Evolutionary conservation across 768 basidiomycete genomes (phyloP).

Genomic region (Imleria badia): DNA sequence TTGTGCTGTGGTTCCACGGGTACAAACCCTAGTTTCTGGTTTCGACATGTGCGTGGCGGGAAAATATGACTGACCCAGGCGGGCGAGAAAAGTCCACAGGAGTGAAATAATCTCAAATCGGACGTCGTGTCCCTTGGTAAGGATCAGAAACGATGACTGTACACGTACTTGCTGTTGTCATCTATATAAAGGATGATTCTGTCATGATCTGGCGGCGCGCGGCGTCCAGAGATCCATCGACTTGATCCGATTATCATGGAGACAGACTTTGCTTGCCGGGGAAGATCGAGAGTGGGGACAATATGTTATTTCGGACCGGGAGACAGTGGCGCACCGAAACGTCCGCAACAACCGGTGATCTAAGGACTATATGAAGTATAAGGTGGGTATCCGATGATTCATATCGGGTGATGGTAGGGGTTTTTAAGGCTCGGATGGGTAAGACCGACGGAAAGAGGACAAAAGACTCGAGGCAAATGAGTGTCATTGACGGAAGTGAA

Average conservation of each 20-base stretch:
- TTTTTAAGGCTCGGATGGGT: neutral
- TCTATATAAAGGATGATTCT: neutral
- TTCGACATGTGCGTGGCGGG: neutral
- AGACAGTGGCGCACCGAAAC: neutral
- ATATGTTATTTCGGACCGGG: neutral
- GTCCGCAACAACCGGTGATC: neutral
- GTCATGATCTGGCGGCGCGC: neutral
- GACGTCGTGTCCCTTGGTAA: neutral
- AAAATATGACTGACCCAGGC: neutral
- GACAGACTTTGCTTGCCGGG: neutral
- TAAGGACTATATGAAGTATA: neutral
- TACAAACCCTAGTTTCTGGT: neutral
- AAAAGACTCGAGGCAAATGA: neutral
- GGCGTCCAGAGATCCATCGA: neutral
- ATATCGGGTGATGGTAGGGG: neutral
- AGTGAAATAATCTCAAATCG: neutral
- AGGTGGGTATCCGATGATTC: neutral
- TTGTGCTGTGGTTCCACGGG: neutral
- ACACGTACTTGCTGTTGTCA: neutral
- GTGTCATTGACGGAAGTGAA: neutral
- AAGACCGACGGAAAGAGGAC: neutral
- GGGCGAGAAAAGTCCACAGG: neutral
- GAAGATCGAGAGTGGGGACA: neutral
- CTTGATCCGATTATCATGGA: conserved; percentile 12
- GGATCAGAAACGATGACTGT: neutral